These are phyloP conservation scores for Volvox africanus DNA, from an alignment of 139 green algal genomes.

Conservation along the genomic window DNA sequence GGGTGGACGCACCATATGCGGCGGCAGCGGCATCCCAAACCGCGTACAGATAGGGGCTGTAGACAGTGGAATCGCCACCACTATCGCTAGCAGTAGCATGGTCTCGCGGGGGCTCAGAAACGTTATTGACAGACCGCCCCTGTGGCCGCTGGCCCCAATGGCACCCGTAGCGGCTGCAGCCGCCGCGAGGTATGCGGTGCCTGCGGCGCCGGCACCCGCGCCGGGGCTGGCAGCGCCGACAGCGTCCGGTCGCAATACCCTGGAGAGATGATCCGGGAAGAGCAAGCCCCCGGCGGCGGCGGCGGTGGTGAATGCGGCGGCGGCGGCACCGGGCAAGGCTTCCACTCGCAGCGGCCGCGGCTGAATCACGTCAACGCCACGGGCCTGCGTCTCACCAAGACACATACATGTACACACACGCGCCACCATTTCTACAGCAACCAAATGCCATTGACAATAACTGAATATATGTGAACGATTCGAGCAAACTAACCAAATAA, in stretches of 20 bases:
- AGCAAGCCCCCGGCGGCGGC: slow-evolving; percentile 10
- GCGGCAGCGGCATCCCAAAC: slow-evolving; percentile 1
- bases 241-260: background rate
- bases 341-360: background rate
- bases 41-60: background rate
- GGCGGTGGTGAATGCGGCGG: slow-evolving; percentile 13
- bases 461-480: too few species aligned
- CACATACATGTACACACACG: background rate
- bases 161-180: background rate
- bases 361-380: slow-evolving; percentile 12
- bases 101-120: background rate
- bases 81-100: background rate
- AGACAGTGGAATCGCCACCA: background rate
- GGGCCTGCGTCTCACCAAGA: background rate
- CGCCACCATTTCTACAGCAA: too few species aligned
- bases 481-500: too few species aligned
- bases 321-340: background rate
- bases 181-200: background rate
- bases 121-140: background rate
- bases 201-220: background rate
- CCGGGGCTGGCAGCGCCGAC: background rate
- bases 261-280: background rate
- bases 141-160: background rate
- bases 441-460: background rate
- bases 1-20: background rate